Base-by-base conservation (phyloP, 2,329 filamentous ascomycete genomes). In the Botrytis paeoniae region DNA sequence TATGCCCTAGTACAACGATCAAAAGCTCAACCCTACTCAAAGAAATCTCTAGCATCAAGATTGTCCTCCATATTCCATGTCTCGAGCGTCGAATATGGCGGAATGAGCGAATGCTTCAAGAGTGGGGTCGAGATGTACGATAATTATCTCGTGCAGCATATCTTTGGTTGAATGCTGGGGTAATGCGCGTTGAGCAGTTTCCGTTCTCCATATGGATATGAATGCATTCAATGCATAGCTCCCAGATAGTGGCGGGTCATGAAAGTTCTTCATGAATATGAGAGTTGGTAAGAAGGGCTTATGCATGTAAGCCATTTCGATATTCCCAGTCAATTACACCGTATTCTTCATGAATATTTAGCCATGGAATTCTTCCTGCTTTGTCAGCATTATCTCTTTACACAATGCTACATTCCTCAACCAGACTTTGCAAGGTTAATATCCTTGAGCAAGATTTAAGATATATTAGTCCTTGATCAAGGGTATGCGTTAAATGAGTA, bases 61-160 rank as follows among this genome's bases (percentile, higher is more conserved):
- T 39, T 41, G 48, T 25, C 65, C 29, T 57, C 22, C 3, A 41
- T 69, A 32, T 37, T 69, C 35, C 3, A 41, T 32, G 37, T 43
- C 51, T 69, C 29, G 48, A 57, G 48, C 25, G n/a, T 41, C 65
- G 39, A 32, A 57, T 68, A 29, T 68, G 25, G 48, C 48, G 64
- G 64, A 41, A 57, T 29, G 48, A 41, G 48, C 48, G 65, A 35
- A 20, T 41, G 29, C n/a, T 29, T 57, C 35, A 68, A 68, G 45
- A 68, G 48, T 57, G 48, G 65, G 65, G 48, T 9, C 32, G 6
- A 32, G 29, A 10, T 69, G 51, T 59, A 69, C 48, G n/a, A n/a
- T 25, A 57, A 57, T 69, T 10, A 32, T 41, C 51, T 25, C 48
- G 39, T 57, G 48, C 65, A 69, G 65, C 65, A 69, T 57, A n/a